These are phyloP conservation scores for Kwoniella bestiolae DNA, from an alignment of 768 basidiomycete species.

Conservation along the genomic window DNA sequence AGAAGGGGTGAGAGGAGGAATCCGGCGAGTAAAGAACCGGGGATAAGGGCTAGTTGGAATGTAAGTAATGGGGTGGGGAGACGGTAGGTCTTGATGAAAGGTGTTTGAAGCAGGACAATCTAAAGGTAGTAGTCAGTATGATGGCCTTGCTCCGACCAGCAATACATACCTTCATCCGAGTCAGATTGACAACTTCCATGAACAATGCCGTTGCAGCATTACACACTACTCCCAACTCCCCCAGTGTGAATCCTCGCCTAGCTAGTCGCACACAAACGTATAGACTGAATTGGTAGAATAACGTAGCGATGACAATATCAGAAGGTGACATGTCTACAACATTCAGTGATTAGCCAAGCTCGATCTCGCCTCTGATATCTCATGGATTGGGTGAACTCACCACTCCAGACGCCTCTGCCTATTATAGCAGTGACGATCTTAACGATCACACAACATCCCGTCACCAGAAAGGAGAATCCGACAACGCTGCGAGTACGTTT, in stretches of 20 bases:
- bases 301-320: constrained; percentile 71
- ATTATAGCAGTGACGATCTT: constrained; percentile 50
- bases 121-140: constrained; percentile 45
- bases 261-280: constrained; percentile 88
- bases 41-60: constrained; percentile 90
- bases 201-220: constrained; percentile 84
- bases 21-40: constrained; percentile 88
- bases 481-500: constrained; percentile 47
- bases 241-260: constrained; percentile 91
- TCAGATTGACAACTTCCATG: constrained; percentile 84
- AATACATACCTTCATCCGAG: constrained; percentile 72
- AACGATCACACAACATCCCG: constrained; percentile 46
- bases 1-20: constrained; percentile 93
- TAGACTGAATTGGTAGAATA: constrained; percentile 88
- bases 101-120: constrained; percentile 79
- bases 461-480: constrained; percentile 54
- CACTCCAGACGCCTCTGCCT: constrained; percentile 47
- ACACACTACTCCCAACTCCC: constrained; percentile 85
- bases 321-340: constrained; percentile 72
- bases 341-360: not conserved
- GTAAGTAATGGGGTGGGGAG: constrained; percentile 88
- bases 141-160: not conserved
- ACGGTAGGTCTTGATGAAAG: constrained; percentile 87
- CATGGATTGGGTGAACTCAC: constrained; percentile 37
- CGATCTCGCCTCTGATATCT: no score